Base-by-base conservation (phyloP, 1,284 basidiomycete genomes). In the Rhodotorula sp. region DNA sequence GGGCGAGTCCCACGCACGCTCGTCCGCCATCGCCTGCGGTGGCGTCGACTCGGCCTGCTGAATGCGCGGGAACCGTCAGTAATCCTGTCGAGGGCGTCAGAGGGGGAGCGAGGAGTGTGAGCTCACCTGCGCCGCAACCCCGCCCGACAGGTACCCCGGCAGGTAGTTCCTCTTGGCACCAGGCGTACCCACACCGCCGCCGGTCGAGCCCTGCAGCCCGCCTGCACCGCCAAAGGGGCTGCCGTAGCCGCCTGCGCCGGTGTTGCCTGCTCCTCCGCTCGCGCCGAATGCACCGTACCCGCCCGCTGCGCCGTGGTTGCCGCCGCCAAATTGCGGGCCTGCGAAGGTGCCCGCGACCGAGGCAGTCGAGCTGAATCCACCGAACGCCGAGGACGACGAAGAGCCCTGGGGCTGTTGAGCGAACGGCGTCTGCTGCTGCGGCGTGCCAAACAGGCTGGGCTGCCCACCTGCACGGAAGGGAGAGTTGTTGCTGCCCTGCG, bases 61-160 rank as follows among this genome's bases (percentile, higher is more conserved):
- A 3, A 8, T 3, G n/a, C 2, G 12, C 21, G 9, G 51, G 13
- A 21, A 27, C 17, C 9, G 59, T 32, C 29, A 22, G 29, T n/a
- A 12, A 44, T 13, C n/a, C 46, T 25, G 0, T 15, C 5, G 39
- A 13, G 29, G 27, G 9, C 27, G 19, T 1, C 32, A 13, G 25
- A 15, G 25, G 10, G 48, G 27, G 3, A 12, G 29, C 10, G 44
- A 22, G 32, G 53, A 41, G 50, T 8, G 21, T 46, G 27, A 48
- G 63, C 74, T 17, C 8, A 71, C 74, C 56, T 74, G 74, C 3
- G 65, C 69, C 1, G 65, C 68, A 2, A 41, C 67, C 3, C 68
- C 72, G 8, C 74, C 65, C n/a, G 67, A 70, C 22, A 76, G 36
- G 67, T 73, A 76, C 3, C 74, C 74, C 4, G 74, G 74, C 17